These are phyloP conservation scores for Zygotorulaspora danielsina DNA, from an alignment of 805 yeast species.

Conservation along the genomic window DNA sequence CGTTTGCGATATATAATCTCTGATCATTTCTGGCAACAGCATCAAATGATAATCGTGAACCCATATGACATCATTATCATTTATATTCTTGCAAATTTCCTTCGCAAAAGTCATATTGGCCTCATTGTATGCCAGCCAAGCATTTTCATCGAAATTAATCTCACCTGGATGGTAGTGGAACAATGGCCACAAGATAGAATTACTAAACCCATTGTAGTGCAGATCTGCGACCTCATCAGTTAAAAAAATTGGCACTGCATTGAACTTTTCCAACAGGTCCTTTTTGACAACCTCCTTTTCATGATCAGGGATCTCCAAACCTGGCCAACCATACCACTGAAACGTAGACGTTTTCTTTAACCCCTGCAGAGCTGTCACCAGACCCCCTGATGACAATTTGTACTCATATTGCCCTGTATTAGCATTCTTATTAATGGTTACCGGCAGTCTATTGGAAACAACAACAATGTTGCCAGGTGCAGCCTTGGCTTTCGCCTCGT, in stretches of 20 bases:
- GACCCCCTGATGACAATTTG: slow-evolving; percentile 94
- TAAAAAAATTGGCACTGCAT: slow-evolving; percentile 85
- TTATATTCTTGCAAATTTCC: slow-evolving; percentile 61
- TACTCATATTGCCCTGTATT: slow-evolving; percentile 66
- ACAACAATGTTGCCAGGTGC: slow-evolving; percentile 71
- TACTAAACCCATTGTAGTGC: slow-evolving; percentile 94
- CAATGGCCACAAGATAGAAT: slow-evolving; percentile 94
- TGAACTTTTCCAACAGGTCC: slow-evolving; percentile 72
- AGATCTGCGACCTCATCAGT: slow-evolving; percentile 88
- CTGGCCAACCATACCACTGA: slow-evolving; percentile 99
- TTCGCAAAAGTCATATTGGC: slow-evolving; percentile 83
- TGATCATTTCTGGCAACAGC: slow-evolving; percentile 85
- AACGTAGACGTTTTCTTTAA: slow-evolving; percentile 75
- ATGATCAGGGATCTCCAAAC: slow-evolving; percentile 73
- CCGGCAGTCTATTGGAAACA: slow-evolving; percentile 92
- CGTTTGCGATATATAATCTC: slow-evolving; percentile 50
- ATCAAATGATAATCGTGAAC: slow-evolving; percentile 96
- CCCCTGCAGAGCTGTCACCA: slow-evolving; percentile 93
- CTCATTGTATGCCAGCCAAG: slow-evolving; percentile 96
- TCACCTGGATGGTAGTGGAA: slow-evolving; percentile 99
- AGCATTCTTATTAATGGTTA: slow-evolving; percentile 67
- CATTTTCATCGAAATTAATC: slow-evolving; percentile 94
- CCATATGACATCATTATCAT: slow-evolving; percentile 90
- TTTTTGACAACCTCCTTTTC: slow-evolving; percentile 65
- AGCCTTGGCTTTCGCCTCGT: slow-evolving; percentile 3